Evolutionary conservation across 2,329 filamentous ascomycete genomes (phyloP).

Genomic region (Neobulgaria alba): DNA sequence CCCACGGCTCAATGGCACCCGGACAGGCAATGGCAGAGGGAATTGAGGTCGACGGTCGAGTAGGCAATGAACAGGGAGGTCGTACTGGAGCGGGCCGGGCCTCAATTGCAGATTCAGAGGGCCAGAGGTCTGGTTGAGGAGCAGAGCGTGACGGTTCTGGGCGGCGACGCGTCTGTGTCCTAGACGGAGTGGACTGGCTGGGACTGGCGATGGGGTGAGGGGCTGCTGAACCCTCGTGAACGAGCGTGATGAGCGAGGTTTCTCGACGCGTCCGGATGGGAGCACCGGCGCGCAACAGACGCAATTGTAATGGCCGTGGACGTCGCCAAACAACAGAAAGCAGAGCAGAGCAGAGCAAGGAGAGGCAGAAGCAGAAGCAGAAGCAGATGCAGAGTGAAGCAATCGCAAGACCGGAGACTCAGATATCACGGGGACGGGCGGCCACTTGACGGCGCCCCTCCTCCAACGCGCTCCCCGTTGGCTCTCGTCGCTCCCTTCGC

Average conservation of each 20-base stretch:
- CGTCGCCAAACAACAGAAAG: too few relatives aligned
- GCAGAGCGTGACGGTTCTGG: too few relatives aligned
- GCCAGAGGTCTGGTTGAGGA: not conserved
- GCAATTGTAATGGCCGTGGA: conserved; percentile 7
- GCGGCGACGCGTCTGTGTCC: conserved; percentile 6
- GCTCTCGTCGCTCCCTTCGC: conserved; percentile 16
- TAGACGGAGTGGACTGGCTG: conserved; percentile 1
- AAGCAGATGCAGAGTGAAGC: conserved; percentile 7
- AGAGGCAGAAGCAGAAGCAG: conserved; percentile 6
- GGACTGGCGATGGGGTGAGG: conserved; percentile 1
- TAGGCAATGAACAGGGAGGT: not conserved
- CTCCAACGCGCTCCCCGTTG: too few relatives aligned
- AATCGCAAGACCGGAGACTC: too few relatives aligned
- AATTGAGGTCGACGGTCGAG: conserved; percentile 18
- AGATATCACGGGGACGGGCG: conserved; percentile 15
- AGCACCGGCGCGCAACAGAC: conserved; percentile 8
- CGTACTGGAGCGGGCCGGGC: not conserved
- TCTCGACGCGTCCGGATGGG: conserved; percentile 15
- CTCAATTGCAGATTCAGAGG: conserved; percentile 9
- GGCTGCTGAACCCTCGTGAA: conserved; percentile 15
- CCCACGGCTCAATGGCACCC: too few relatives aligned
- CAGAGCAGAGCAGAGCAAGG: conserved; percentile 7
- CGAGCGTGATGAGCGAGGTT: conserved; percentile 11
- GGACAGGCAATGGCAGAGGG: conserved; percentile 20
- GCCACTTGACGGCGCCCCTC: too few relatives aligned